Base-by-base conservation (phyloP, 352 stramenopile genomes). In the Phytophthora colocasiae region DNA sequence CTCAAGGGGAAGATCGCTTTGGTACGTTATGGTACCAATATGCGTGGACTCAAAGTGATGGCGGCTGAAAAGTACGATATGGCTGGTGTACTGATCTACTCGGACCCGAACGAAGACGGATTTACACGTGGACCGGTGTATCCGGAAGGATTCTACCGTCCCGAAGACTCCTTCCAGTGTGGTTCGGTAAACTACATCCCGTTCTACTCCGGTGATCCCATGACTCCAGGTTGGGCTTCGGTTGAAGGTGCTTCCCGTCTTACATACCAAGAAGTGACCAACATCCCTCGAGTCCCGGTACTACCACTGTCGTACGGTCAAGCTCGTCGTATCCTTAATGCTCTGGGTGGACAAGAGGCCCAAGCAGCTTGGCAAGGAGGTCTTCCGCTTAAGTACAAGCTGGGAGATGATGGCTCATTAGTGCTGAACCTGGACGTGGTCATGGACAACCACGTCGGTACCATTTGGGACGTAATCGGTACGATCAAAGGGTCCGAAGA, bases 121-220 rank as follows among this genome's bases (percentile, higher is more conserved):
- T 93, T 80, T 55, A 47, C 22, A 3, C 48, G 48, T 8, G 84
- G 84, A 2, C 46, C 72, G 14, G 73, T 79, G 0, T 95, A 69
- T 11, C 61, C 61, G 1, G 53, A 69, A 6, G 61, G 53, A 0
- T 51, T 51, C 14, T 69, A 51, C 71, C 69, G 86, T 10, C 75
- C 82, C 14, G 52, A 60, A 9, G 73, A 65, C 11, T 74, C 72
- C 24, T 77, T 95, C 14, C 89, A 97, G 73, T 80, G 90, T 22
- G 90, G 90, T n/a, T 95, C 83, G n/a, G 72, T 87, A 15, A 70
- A 95, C 46, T 95, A 94, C 66, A 83, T 80, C 40, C 90, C 77
- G 38, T 58, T 92, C 67, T 70, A 38, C 58, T 75, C 57, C 0
- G 88, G 88, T n/a, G 88, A 96, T 48, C 88, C 88, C 10, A 70